Evolutionary conservation across 2,329 filamentous ascomycete species (phyloP).

Genomic region (Ceratocystis albifundus): DNA sequence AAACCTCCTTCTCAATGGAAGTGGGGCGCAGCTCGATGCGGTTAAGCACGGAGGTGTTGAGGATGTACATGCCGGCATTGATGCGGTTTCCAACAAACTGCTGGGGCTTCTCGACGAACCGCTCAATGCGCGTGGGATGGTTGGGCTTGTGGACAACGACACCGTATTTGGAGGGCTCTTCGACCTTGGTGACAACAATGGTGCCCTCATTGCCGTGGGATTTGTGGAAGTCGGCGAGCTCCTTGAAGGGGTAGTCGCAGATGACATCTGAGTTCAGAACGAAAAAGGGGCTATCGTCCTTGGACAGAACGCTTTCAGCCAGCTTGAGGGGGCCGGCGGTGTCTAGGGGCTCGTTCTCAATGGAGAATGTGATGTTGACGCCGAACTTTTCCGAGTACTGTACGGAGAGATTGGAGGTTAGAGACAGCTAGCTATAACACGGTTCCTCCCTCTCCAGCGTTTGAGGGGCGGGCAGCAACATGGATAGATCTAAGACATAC

Average conservation of each 20-base stretch:
- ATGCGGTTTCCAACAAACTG: conserved; percentile 98
- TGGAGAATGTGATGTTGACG: conserved; percentile 92
- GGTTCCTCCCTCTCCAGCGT: not conserved
- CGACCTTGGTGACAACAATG: conserved; percentile 96
- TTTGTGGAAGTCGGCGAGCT: conserved; percentile 86
- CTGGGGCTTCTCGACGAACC: conserved; percentile 98
- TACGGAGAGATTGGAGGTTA: not conserved
- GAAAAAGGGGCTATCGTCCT: conserved; percentile 92
- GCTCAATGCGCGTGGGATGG: conserved; percentile 84
- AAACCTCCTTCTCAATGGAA: conserved; percentile 97
- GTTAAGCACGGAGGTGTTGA: conserved; percentile 81
- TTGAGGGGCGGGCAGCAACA: not conserved
- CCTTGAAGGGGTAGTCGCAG: conserved; percentile 91
- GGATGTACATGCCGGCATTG: conserved; percentile 96
- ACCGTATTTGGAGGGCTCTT: conserved; percentile 98
- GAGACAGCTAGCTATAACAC: conserved; percentile 19
- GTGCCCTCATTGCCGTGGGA: conserved; percentile 88
- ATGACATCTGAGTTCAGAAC: conserved; percentile 98
- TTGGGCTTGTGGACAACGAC: conserved; percentile 94
- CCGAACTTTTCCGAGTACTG: conserved; percentile 86
- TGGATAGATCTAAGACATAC: conserved; percentile 37
- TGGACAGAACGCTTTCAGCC: conserved; percentile 79
- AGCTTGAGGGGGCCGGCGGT: conserved; percentile 93
- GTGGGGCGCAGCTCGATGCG: conserved; percentile 94
- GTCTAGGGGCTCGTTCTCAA: conserved; percentile 89